Evolutionary conservation across 768 basidiomycete species (phyloP), one percentile per base, ranked within the genome.

Genomic region (Naganishia onofrii): DNA sequence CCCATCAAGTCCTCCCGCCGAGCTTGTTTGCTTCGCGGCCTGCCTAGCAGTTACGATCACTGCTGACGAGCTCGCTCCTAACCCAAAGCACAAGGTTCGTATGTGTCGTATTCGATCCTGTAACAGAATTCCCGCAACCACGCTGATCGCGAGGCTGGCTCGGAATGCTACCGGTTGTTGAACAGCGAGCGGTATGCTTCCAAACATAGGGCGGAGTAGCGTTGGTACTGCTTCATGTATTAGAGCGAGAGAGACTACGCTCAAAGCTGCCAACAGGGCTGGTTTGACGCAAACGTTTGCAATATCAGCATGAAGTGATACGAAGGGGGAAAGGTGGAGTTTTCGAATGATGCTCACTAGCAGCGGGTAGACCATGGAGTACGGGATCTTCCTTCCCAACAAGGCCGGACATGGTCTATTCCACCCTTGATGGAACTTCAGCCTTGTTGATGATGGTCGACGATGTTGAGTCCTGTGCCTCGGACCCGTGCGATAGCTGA

Each of bases 171-270:
- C 9, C 13, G 60, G 60, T 3, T 7, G 10, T 34, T 63, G 60
- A 17, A 26, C 38, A 3, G 36, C 8, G 15, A 63, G 15, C 1
- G 60, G 60, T 9, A 63, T 63, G 38, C n/a, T 63, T n/a, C 60
- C 60, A 17, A 44, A 63, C 60, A 63, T 63, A 7, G 60, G 60
- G 28, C 60, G 60, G 3, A 63, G 38, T 13, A 63, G 42, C 1
- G 60, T 17, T 6, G 60, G 60, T 28, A 46, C 12, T 4, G 38
- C 38, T 63, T 63, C 38, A 17, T 46, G 60, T 29, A 63, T n/a
- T 4, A 63, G 60, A 6, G 42, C 13, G 23, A 46, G 60, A 19
- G 17, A 12, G 5, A 44, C 38, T 63, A 44, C 7, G 38, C 60
- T 63, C 38, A 42, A 12, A 26, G 42, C 36, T 23, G 42, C 13